Evolutionary conservation across 2,329 filamentous ascomycete genomes (phyloP).

Genomic region (Salinomyces thailandicus): DNA sequence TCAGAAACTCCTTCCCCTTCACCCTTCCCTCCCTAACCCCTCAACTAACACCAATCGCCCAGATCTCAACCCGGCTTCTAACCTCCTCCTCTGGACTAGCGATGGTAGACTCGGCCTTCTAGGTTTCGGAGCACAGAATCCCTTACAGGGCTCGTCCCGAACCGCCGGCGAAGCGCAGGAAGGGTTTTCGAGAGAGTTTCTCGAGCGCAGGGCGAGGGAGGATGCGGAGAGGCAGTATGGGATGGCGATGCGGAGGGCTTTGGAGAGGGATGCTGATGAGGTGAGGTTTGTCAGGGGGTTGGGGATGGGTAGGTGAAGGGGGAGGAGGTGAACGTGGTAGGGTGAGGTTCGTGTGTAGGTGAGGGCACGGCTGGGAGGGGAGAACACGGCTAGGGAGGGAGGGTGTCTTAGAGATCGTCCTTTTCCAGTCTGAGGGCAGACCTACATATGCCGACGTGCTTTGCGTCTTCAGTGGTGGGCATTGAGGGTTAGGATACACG

Average conservation of each 20-base stretch:
- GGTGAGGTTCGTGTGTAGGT: no score
- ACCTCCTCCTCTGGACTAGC: conserved; percentile 79
- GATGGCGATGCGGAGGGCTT: conserved; percentile 61
- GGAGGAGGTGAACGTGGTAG: no score
- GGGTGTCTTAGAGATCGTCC: no score
- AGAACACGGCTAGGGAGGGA: no score
- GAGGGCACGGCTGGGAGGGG: no score
- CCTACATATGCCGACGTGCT: no score
- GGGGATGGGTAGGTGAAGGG: no score
- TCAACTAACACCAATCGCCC: not conserved
- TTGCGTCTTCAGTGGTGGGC: no score
- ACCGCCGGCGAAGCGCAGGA: conserved; percentile 21
- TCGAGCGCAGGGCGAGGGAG: conserved; percentile 42
- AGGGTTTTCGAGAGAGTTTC: conserved; percentile 26
- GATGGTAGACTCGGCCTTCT: conserved; percentile 66
- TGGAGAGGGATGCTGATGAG: conserved; percentile 71
- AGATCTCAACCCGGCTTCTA: conserved; percentile 40
- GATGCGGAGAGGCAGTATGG: conserved; percentile 51
- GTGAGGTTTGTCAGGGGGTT: conserved; percentile 62
- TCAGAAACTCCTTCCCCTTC: conserved; percentile 60
- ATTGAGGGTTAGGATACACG: no score
- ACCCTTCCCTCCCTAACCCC: conserved; percentile 1
- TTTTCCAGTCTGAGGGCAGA: no score
- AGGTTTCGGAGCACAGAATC: conserved; percentile 32
- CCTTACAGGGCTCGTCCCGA: conserved; percentile 11